Evolutionary conservation across 495 filamentous ascomycete species (phyloP).

Genomic region (Aspergillus cavernicola): DNA sequence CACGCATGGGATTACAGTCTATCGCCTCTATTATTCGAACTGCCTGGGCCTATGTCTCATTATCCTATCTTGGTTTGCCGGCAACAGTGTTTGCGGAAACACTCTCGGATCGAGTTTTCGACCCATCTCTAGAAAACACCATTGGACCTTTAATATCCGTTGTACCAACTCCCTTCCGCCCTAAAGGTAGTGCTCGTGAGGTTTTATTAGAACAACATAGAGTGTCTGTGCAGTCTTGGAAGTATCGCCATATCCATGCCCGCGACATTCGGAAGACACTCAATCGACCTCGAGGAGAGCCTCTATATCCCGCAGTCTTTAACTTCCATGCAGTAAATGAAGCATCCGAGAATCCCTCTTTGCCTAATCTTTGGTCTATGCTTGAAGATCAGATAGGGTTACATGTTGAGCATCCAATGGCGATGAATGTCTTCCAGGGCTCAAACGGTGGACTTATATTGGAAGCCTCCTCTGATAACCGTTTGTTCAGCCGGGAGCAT

Average conservation of each 20-base stretch:
- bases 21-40: constrained; percentile 29
- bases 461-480: constrained; percentile 25
- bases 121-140: constrained; percentile 21
- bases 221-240: constrained; percentile 22
- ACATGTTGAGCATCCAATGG: constrained; percentile 35
- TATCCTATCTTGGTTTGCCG: constrained; percentile 30
- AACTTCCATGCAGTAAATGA: constrained; percentile 22
- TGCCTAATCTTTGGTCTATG: constrained; percentile 18
- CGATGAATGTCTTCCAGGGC: constrained; percentile 27
- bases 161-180: constrained; percentile 29
- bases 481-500: constrained; percentile 24
- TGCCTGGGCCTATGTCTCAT: constrained; percentile 27
- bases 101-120: constrained; percentile 28
- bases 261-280: constrained; percentile 28
- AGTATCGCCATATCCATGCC: constrained; percentile 26
- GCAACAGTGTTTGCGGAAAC: constrained; percentile 34
- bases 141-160: constrained; percentile 32
- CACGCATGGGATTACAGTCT: constrained; percentile 27
- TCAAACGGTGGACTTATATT: constrained; percentile 16
- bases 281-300: constrained; percentile 19
- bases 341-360: neutral
- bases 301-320: constrained; percentile 33
- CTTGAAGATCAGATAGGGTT: constrained; percentile 26
- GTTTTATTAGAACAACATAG: constrained; percentile 23
- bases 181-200: constrained; percentile 17